Percentiles rank a stretch among this genome's conserved stretches.
phyloP scores from a whole-genome alignment of 108 stramenopile genomes.

The Tribonema minus region DNA sequence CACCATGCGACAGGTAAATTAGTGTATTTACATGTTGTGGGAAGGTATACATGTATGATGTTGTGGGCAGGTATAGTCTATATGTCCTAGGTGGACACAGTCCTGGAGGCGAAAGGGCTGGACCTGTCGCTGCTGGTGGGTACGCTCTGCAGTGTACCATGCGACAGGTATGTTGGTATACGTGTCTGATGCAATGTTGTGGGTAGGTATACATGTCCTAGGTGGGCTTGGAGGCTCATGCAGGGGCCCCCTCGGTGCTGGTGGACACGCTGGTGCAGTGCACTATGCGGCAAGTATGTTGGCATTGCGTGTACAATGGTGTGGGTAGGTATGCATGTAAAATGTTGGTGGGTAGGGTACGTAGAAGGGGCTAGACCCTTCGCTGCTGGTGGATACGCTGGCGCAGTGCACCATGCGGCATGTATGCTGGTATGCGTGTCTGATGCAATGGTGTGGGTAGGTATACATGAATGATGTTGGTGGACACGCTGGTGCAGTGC shows the following conservation, averaged over 20 bases:
- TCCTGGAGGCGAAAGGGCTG: constrained; percentile 67
- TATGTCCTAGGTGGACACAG: too few relatives aligned
- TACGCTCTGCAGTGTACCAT: constrained; percentile 81
- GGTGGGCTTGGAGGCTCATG: constrained; percentile 66
- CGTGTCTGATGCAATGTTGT: too few relatives aligned
- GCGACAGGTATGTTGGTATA: too few relatives aligned
- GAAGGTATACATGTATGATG: too few relatives aligned
- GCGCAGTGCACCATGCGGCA: constrained; percentile 82
- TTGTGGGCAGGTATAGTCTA: too few relatives aligned
- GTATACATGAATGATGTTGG: too few relatives aligned
- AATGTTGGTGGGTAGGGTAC: constrained; percentile 67
- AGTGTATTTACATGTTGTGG: too few relatives aligned
- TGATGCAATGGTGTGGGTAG: too few relatives aligned
- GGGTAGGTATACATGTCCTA: too few relatives aligned
- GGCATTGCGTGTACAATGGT: too few relatives aligned
- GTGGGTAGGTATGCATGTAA: constrained; percentile 70
- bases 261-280: constrained; percentile 90
- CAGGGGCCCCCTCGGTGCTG: constrained; percentile 56
- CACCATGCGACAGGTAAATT: constrained; percentile 76
- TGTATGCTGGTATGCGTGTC: too few relatives aligned
- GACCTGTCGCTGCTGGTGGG: constrained; percentile 65
- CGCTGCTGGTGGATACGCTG: constrained; percentile 74
- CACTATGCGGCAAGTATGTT: constrained; percentile 71
- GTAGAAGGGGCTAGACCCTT: constrained; percentile 58
- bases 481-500: constrained; percentile 88